These are phyloP conservation scores for Pseudozyma tsukubaensis DNA, from an alignment of 1,284 basidiomycete species.

Conservation along the genomic window DNA sequence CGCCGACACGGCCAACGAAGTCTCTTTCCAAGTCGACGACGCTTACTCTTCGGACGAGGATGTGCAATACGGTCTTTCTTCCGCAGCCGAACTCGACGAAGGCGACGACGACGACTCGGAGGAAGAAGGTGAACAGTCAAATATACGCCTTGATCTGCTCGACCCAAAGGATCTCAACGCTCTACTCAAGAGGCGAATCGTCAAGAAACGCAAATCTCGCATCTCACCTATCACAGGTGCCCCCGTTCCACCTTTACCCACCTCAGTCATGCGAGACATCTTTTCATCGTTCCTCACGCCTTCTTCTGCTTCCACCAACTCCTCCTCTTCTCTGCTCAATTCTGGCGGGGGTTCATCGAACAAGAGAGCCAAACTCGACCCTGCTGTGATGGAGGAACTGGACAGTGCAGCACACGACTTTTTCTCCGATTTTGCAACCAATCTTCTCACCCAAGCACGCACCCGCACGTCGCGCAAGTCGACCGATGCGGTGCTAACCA, in stretches of 20 bases:
- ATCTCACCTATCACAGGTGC: constrained; percentile 31
- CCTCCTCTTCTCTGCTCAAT: constrained; percentile 4
- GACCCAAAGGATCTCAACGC: constrained; percentile 45
- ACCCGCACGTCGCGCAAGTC: constrained; percentile 1
- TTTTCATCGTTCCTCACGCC: constrained; percentile 43
- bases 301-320: constrained; percentile 6
- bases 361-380: constrained; percentile 37
- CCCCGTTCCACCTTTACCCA: constrained; percentile 32
- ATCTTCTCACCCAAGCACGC: constrained; percentile 25
- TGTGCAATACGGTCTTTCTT: constrained; percentile 24
- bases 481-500: constrained; percentile 9
- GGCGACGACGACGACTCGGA: constrained; percentile 31
- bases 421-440: constrained; percentile 34
- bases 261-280: constrained; percentile 41
- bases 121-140: constrained; percentile 19
- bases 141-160: constrained; percentile 25
- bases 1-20: constrained; percentile 23
- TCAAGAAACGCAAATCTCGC: constrained; percentile 45
- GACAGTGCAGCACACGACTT: constrained; percentile 40
- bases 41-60: constrained; percentile 38
- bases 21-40: constrained; percentile 37
- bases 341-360: neutral
- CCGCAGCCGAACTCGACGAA: constrained; percentile 6
- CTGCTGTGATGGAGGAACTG: constrained; percentile 37
- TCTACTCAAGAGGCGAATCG: constrained; percentile 43